Evolutionary conservation across 169 alveolate species (phyloP), one percentile per base, ranked within the genome.

Genomic region (Plasmodium malariae): DNA sequence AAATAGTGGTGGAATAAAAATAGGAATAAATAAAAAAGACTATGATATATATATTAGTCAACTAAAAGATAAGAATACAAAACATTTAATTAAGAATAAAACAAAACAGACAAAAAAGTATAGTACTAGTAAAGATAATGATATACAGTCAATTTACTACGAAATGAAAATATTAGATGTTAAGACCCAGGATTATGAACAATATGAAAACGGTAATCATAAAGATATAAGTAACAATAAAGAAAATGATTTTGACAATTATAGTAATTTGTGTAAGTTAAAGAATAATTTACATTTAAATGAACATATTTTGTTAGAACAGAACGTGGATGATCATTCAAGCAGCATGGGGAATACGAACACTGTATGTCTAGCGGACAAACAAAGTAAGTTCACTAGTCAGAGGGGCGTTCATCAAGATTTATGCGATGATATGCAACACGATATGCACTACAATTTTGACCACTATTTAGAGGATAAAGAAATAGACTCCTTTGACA

Each of bases 21-120:
- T 78, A 0, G 89, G 89, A 11, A 45, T 78, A 24, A 78, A 78
- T 37, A 45, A 78, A 24, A 78, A 63, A 37, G 89, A 78, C 37
- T 78, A 78, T 68, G 89, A 78, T 63, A 4, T 78, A 36, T 78
- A 78, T 49, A 78, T 78, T 78, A 78, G 78, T 14, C 89, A 78
- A 26, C n/a, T 78, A n/a, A 78, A 78, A n/a, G 76, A 63, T 40
- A 43, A 40, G 0, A 36, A 68, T 1, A 21, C 45, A 2, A 63
- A 78, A 2, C 45, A 34, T 3, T n/a, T 78, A 30, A 40, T 14
- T 17, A 62, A 24, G 45, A 49, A 9, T 78, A 60, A 78, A 49
- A 17, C 12, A 1, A 37, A 37, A 3, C 12, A 6, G 7, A 55
- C 14, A 21, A 30, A 51, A 28, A 78, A 26, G 4, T 19, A 17